phyloP scores from a whole-genome alignment of 2,329 filamentous ascomycete species.

The Proliferodiscus dingleyae region DNA sequence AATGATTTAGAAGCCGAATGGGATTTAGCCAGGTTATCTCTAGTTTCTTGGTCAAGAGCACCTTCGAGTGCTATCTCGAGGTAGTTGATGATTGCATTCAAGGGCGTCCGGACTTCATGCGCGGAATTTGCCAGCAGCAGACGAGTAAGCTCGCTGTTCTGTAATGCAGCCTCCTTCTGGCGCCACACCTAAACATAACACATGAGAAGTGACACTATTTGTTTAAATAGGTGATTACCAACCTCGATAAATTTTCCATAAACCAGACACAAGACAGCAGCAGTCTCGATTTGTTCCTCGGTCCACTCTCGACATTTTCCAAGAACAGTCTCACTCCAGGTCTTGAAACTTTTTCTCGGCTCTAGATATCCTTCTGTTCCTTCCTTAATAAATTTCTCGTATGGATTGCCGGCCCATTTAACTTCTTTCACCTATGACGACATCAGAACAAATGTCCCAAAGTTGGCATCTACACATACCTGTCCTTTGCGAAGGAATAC shows the following conservation, averaged over 20 bases:
- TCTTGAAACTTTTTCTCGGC: slow-evolving; percentile 73
- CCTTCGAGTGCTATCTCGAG: slow-evolving; percentile 87
- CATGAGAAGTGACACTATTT: slow-evolving; percentile 46
- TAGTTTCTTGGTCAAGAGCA: slow-evolving; percentile 69
- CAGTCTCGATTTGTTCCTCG: slow-evolving; percentile 84
- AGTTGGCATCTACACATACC: slow-evolving; percentile 1
- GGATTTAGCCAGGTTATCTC: slow-evolving; percentile 78
- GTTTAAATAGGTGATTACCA: background rate
- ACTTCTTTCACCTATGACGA: slow-evolving; percentile 54
- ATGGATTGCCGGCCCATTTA: slow-evolving; percentile 77
- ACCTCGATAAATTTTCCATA: slow-evolving; percentile 86
- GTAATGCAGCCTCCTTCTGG: slow-evolving; percentile 79
- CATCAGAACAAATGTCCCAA: background rate
- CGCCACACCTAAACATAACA: slow-evolving; percentile 73
- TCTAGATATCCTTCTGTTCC: slow-evolving; percentile 72
- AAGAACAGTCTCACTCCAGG: slow-evolving; percentile 75
- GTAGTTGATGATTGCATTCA: slow-evolving; percentile 94
- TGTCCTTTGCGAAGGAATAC: slow-evolving; percentile 83
- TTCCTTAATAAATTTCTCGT: slow-evolving; percentile 70
- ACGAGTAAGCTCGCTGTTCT: slow-evolving; percentile 75
- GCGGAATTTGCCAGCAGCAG: slow-evolving; percentile 82
- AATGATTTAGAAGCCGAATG: slow-evolving; percentile 89
- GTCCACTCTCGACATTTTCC: slow-evolving; percentile 85
- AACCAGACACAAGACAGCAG: slow-evolving; percentile 79
- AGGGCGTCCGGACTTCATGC: slow-evolving; percentile 83